Base-by-base conservation (phyloP, 305 asterid genomes). In the Solanum hybrid region DNA sequence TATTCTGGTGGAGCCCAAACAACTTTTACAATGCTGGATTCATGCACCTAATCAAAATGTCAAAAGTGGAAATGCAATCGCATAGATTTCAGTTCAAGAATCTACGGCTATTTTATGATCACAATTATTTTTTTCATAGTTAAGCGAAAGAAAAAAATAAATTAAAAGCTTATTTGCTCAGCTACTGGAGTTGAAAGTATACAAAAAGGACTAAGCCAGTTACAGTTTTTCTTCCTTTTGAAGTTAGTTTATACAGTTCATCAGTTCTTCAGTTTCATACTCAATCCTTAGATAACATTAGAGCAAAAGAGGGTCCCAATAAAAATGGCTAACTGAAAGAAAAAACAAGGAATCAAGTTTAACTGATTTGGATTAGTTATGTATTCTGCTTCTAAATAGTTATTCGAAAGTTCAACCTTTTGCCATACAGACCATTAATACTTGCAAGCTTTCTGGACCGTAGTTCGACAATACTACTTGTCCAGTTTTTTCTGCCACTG, bases 1-100 rank as follows among this genome's bases (percentile, higher is more conserved):
- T 92, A 96, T 89, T 94, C 97, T 27, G 99, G 99, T 72, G 98
- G 99, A 88, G 92, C 93, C 99, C 98, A 97, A 17, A 96, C 95
- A 90, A 97, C 81, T 91, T 96, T 96, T 86, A 90, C 82, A 91
- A 95, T 90, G 95, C 97, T 92, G 88, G 91, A 92, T 89, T 93
- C 96, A 51, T 89, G 78, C 75, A 93, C 99, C 99, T 96, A 91
- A 84, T 78, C 13, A 31, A 85, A 34, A 88, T 51, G n/a, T 35
- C 32, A 88, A 82, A 27, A 13, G 72, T 82, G 9, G 87, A 82
- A 45, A 29, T 10, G 71, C 75, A 11, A 17, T 69, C 7, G 1
- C 24, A 72, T 13, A 36, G 13, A 86, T 13, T 40, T 45, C 35
- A 71, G 72, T 85, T 77, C 31, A 26, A 86, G 6, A 78, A 60